Percentiles rank a stretch among this genome's conserved stretches.
Conservation (phyloP, 2,329 filamentous ascomycete species). For the Trichoderma guizhouense region DNA sequence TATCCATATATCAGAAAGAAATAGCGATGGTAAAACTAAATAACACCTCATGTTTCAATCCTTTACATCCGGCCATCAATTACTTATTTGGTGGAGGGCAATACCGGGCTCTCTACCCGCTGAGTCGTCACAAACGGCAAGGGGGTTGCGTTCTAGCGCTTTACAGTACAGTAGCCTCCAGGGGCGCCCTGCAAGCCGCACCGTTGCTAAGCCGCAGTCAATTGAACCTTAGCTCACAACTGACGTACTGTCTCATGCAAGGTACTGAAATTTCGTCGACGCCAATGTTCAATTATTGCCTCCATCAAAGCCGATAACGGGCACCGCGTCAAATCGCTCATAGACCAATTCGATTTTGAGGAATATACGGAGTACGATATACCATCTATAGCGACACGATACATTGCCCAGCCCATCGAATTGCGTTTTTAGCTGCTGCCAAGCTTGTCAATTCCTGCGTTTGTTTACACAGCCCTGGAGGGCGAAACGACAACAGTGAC, state of each 20-base stretch:
- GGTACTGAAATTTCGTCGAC: neutral
- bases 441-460: neutral
- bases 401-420: neutral
- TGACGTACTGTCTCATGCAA: neutral
- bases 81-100: no score
- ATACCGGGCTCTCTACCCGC: neutral
- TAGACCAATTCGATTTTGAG: neutral
- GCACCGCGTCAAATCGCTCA: constrained; percentile 4
- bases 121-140: neutral
- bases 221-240: neutral
- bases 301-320: neutral
- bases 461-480: no score
- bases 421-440: neutral
- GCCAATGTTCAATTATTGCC: neutral
- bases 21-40: no score
- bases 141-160: neutral
- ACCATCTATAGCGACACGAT: neutral
- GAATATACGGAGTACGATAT: neutral
- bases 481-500: neutral
- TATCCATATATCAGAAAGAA: no score
- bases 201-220: no score
- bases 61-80: no score
- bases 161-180: neutral
- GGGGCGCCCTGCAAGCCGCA: neutral
- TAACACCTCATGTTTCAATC: no score